Evolutionary conservation across 257 asterid genomes (phyloP).

Genomic region (Ballota nigra): DNA sequence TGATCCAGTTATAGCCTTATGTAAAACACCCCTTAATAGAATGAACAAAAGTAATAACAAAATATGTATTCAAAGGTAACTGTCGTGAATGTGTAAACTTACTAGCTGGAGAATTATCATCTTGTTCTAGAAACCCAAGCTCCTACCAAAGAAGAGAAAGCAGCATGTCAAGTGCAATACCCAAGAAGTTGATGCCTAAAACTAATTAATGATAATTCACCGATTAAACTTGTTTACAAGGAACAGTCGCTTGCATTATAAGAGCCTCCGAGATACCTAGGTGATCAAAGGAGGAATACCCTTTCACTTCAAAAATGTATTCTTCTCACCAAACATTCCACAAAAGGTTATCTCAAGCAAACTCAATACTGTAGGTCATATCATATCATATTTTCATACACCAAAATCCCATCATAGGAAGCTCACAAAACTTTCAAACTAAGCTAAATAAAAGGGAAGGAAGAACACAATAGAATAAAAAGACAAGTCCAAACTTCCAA

Average conservation of each 20-base stretch:
- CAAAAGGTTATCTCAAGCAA: background rate
- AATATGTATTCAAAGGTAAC: background rate
- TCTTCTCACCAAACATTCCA: background rate
- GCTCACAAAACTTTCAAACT: background rate
- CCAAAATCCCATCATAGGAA: background rate
- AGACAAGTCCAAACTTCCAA: background rate
- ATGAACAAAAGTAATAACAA: background rate
- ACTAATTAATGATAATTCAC: too few relatives aligned
- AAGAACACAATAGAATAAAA: background rate
- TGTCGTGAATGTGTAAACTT: background rate
- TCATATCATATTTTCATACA: background rate
- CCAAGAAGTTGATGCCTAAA: conserved; percentile 1
- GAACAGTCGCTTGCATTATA: background rate
- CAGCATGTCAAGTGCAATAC: conserved; percentile 20
- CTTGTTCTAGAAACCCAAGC: conserved; percentile 72
- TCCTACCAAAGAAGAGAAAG: conserved; percentile 44
- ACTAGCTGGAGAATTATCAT: conserved; percentile 58
- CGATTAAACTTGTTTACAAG: background rate
- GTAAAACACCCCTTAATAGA: background rate
- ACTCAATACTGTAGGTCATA: background rate
- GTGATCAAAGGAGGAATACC: background rate
- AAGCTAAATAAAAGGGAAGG: background rate
- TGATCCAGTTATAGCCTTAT: background rate
- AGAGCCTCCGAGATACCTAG: background rate
- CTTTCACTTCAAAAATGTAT: background rate